Base-by-base conservation (phyloP, 805 yeast species). In the Metschnikowia colocasiae region DNA sequence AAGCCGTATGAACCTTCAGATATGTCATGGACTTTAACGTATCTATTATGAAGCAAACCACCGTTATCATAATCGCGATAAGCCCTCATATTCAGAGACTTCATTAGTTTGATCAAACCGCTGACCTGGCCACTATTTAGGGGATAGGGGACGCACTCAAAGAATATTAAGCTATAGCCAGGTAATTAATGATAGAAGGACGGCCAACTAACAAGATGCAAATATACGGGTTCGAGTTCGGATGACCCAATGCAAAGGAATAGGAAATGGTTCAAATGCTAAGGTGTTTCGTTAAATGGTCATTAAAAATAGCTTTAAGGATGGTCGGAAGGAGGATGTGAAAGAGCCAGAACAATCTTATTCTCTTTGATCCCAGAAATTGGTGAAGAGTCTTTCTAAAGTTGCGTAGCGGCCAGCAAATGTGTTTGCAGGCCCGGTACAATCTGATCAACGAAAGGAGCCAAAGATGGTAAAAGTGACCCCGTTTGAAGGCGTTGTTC, bases 1-100 rank as follows among this genome's bases (percentile, higher is more conserved):
- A 86, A 78, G 43, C 98, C 98, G 65, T 88, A 92, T 0, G 97
- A 88, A 26, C 98, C 98, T 64, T 88, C 91, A 60, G 91, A 87
- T 49, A 92, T 79, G 60, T 83, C 87, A 48, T 80, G 81, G 19
- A 89, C 74, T 56, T 83, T 83, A 48, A 72, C 69, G 68, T 89
- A 92, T 47, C 86, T 73, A 46, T 73, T 73, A 50, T 82, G 76
- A 47, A 88, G 70, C 38, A 85, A 71, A 16, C 56, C 59, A 18
- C 76, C 76, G 19, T 58, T 55, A 49, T 66, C 70, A 53, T 73
- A 73, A 30, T 50, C 54, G 40, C 69, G 67, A 57, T 71, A 72
- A 39, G 64, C 72, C 29, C 69, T 73, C 75, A 73, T 71, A 26
- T 30, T 19, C n/a, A 34, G 20, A 26, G 20, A 15, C 22, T 36